Conservation (phyloP, 1,139 yeast species). For the Debaryomyces udenii region DNA sequence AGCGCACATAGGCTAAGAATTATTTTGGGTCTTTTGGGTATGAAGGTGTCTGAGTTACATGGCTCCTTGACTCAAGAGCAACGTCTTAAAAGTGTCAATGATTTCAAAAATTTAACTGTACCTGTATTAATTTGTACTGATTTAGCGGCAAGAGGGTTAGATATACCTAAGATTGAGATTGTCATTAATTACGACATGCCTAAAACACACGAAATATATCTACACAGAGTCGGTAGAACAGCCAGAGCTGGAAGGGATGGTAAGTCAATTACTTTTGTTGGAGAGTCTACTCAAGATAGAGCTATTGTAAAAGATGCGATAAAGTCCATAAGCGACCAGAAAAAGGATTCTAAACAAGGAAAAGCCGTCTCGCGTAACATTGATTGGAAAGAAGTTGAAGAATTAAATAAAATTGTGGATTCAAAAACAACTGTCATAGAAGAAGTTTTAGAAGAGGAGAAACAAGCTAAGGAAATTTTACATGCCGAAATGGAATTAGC, state of each 20-base stretch:
- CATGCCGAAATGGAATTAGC: slow-evolving; percentile 89
- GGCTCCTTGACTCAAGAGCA: slow-evolving; percentile 96
- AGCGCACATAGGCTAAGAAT: slow-evolving; percentile 86
- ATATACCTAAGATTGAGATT: slow-evolving; percentile 94
- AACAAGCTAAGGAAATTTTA: slow-evolving; percentile 80
- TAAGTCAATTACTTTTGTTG: slow-evolving; percentile 88
- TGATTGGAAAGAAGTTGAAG: slow-evolving; percentile 83
- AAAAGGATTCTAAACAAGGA: slow-evolving; percentile 41
- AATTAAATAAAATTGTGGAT: slow-evolving; percentile 60
- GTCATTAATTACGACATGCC: slow-evolving; percentile 98
- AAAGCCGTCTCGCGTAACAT: slow-evolving; percentile 81
- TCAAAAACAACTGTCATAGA: slow-evolving; percentile 61
- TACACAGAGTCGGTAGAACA: slow-evolving; percentile 98
- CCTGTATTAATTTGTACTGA: slow-evolving; percentile 95
- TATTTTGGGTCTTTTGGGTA: slow-evolving; percentile 81
- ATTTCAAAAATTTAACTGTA: slow-evolving; percentile 77
- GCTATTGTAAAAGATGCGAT: slow-evolving; percentile 86
- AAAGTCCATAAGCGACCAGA: slow-evolving; percentile 51
- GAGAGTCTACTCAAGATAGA: slow-evolving; percentile 85
- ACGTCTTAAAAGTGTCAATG: slow-evolving; percentile 80
- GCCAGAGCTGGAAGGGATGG: slow-evolving; percentile 99
- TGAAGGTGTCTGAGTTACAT: slow-evolving; percentile 89
- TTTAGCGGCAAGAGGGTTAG: slow-evolving; percentile 98
- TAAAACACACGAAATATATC: slow-evolving; percentile 81
- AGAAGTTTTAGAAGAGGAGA: slow-evolving; percentile 86